Conservation (phyloP, 768 basidiomycete genomes). For the Auricularia sp. region DNA sequence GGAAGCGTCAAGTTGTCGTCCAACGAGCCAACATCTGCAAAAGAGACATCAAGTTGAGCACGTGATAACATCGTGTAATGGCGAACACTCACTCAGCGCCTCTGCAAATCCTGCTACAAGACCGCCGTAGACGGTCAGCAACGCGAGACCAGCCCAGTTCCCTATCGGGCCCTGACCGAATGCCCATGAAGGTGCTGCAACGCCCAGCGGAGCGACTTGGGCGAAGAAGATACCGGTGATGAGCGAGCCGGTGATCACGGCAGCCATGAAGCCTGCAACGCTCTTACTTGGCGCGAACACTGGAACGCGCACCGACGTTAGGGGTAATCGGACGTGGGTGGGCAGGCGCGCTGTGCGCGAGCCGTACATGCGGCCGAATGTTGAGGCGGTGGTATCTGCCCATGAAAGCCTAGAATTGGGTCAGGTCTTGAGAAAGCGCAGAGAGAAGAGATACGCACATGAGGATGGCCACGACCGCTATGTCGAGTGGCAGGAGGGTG, state of each 20-base stretch:
- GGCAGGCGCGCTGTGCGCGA: conserved; percentile 56
- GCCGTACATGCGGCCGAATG: conserved; percentile 79
- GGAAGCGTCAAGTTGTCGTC: conserved; percentile 91
- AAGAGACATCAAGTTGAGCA: too few species aligned
- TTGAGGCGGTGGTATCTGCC: conserved; percentile 93
- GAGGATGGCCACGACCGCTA: conserved; percentile 82
- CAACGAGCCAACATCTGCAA: conserved; percentile 64
- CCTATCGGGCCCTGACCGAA: conserved; percentile 21
- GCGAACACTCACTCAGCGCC: conserved; percentile 58
- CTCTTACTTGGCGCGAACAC: conserved; percentile 70
- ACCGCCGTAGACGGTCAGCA: conserved; percentile 56
- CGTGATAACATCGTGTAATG: neutral
- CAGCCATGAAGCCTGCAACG: conserved; percentile 75
- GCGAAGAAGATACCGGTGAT: conserved; percentile 69
- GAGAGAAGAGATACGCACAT: conserved; percentile 48
- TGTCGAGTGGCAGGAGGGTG: conserved; percentile 67
- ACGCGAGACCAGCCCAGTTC: conserved; percentile 43
- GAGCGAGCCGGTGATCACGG: conserved; percentile 56
- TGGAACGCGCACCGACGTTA: conserved; percentile 9
- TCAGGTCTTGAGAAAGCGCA: neutral
- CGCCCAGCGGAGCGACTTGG: conserved; percentile 40
- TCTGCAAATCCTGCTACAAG: conserved; percentile 80
- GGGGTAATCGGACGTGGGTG: conserved; percentile 26
- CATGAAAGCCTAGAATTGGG: conserved; percentile 62
- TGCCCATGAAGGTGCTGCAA: conserved; percentile 19